phyloP scores from a whole-genome alignment of 2,329 filamentous ascomycete genomes.

The Pseudofabraea citricarpa region DNA sequence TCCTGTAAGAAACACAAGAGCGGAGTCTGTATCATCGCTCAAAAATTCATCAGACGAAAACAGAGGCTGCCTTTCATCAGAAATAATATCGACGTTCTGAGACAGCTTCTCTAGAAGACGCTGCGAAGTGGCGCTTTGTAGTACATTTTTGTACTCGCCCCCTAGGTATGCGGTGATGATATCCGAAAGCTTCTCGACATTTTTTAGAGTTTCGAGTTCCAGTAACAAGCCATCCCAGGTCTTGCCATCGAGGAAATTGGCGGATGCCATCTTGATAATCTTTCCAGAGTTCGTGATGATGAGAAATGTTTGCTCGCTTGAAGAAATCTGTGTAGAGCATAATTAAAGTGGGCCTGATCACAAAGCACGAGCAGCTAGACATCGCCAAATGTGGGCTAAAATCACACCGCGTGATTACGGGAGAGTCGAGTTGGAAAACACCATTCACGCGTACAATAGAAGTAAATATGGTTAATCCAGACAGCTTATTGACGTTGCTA shows the following conservation, averaged over 20 bases:
- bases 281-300: background rate
- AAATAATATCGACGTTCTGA: conserved; percentile 10
- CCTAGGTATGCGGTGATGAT: conserved; percentile 19
- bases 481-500: too few species aligned
- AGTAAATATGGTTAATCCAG: too few species aligned
- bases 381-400: too few species aligned
- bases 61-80: conserved; percentile 11
- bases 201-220: conserved; percentile 21
- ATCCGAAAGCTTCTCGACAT: conserved; percentile 18
- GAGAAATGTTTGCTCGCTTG: background rate
- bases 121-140: conserved; percentile 22
- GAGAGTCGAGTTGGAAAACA: too few species aligned
- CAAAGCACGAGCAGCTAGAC: too few species aligned
- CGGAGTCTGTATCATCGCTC: conserved; percentile 6
- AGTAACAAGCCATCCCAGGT: conserved; percentile 22
- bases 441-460: too few species aligned
- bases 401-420: too few species aligned
- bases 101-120: conserved; percentile 18
- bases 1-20: conserved; percentile 39
- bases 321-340: background rate
- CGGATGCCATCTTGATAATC: conserved; percentile 14
- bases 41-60: conserved; percentile 13
- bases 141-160: conserved; percentile 25
- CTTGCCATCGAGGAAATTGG: conserved; percentile 3
- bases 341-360: too few species aligned